Base-by-base conservation (phyloP, 192 early-diverging fungal species). In the Obelidium mucronatum region DNA sequence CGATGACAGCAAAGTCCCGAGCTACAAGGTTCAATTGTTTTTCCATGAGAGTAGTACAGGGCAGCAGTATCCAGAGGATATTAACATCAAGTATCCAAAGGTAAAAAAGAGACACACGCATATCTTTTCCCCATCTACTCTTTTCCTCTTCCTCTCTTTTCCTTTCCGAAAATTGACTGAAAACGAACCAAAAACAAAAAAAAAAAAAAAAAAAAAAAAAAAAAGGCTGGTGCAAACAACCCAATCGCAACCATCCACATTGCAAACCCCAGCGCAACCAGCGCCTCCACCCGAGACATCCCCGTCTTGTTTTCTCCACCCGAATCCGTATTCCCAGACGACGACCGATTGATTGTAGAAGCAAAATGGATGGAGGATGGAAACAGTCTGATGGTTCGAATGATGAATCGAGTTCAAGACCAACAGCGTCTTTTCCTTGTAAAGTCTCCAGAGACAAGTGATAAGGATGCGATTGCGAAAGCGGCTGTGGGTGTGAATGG, bases 351-450 rank as follows among this genome's bases (percentile, higher is more conserved):
- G 3, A 87, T 99, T 75, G 89, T 91, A n/a, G 92, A 93, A 73
- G 90, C 96, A 40, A 78, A 80, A 17, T 99, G 97, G 97, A 74
- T 93, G 24, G 17, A 48, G 15, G 75, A 79, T 0, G 31, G 90
- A 52, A 80, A 83, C 35, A 59, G 79, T 2, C 77, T 99, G 55
- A 60, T 97, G 28, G 92, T 94, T 36, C 85, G 93, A 61, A 86
- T 88, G 33, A 94, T 94, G 80, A 99, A 99, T 75, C 85, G 97
- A 22, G 91, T 98, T 26, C 97, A 99, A 73, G 94, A 96, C 78
- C 85, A 90, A 2, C 84, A 91, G 73, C 84, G 89, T 24, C 78
- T 94, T 36, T 94, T 90, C 61, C 59, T 95, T 33, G 89, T 91
- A 2, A 78, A 61, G 30, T 73, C 85, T 1, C 75, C 82, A 5